phyloP scores from a whole-genome alignment of 495 filamentous ascomycete species.

The Penicillium antarcticum region DNA sequence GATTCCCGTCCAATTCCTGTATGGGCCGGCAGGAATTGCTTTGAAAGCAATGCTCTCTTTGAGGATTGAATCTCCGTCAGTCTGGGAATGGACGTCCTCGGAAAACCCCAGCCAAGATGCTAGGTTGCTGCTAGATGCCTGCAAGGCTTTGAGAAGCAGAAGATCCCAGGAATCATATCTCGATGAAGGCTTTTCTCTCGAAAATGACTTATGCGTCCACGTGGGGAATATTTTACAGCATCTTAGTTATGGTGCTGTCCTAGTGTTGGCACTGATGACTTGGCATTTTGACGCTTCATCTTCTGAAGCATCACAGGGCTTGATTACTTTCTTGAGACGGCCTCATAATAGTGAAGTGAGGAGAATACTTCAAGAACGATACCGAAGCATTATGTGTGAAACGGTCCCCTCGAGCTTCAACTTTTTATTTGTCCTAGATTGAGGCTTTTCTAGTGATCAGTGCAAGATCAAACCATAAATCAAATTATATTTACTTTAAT shows the following conservation, averaged over 20 bases:
- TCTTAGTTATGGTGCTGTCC: not conserved
- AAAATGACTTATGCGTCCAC: not conserved
- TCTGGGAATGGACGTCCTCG: not conserved
- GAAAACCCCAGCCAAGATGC: not conserved
- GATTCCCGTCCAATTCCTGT: not conserved
- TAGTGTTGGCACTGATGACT: not conserved
- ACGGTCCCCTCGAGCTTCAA: not conserved
- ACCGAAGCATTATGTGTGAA: not conserved
- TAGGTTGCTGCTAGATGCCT: not conserved
- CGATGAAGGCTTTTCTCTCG: not conserved
- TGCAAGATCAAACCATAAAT: not conserved
- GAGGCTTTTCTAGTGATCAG: not conserved
- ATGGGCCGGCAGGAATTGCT: slow-evolving; percentile 1
- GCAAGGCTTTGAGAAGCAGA: not conserved
- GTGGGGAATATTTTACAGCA: not conserved
- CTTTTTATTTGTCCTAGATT: not conserved
- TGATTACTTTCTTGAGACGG: not conserved
- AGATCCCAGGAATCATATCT: not conserved
- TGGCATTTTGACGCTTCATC: not conserved
- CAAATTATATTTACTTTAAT: not conserved
- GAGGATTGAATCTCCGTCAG: not conserved
- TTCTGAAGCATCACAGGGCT: not conserved
- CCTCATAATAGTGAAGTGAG: not conserved
- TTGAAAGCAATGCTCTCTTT: not conserved
- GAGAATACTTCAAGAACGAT: not conserved